Percentiles rank a stretch among this genome's conserved stretches.
Evolutionary conservation across 371 early-diverging fungal species (phyloP).

Genomic region (Batkoa obscura): DNA sequence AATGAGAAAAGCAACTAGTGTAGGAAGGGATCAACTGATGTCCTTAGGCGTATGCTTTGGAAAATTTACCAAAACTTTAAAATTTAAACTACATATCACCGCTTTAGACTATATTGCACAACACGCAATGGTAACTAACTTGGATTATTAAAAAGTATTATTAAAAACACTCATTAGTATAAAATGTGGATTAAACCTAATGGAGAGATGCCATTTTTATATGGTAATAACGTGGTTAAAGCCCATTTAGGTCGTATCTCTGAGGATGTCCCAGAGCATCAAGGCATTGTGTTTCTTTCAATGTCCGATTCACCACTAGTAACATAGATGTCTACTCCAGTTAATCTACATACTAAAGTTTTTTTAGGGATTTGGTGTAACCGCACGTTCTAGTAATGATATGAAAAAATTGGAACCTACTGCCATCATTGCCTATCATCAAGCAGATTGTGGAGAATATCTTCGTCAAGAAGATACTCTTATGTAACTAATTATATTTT

Average conservation of each 20-base stretch:
- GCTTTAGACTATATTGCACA: constrained; percentile 81
- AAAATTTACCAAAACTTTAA: constrained; percentile 94
- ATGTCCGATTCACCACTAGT: constrained; percentile 86
- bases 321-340: constrained; percentile 7
- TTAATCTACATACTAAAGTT: neutral
- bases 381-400: constrained; percentile 79
- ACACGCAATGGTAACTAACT: constrained; percentile 61
- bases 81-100: constrained; percentile 92
- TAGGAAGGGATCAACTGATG: constrained; percentile 73
- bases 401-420: constrained; percentile 88
- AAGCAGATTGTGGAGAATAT: constrained; percentile 98
- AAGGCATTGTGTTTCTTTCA: constrained; percentile 89
- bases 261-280: constrained; percentile 94
- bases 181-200: constrained; percentile 98
- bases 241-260: constrained; percentile 93
- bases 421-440: constrained; percentile 89
- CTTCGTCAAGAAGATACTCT: constrained; percentile 83
- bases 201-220: constrained; percentile 98
- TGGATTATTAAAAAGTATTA: neutral
- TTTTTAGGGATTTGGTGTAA: constrained; percentile 89
- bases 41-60: constrained; percentile 94
- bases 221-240: constrained; percentile 98
- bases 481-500: constrained; percentile 23
- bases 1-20: constrained; percentile 66
- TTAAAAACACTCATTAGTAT: constrained; percentile 20